Percentiles rank a stretch among this genome's conserved stretches.
Conservation (phyloP, 257 asterid species). For the Apocynum venetum region DNA sequence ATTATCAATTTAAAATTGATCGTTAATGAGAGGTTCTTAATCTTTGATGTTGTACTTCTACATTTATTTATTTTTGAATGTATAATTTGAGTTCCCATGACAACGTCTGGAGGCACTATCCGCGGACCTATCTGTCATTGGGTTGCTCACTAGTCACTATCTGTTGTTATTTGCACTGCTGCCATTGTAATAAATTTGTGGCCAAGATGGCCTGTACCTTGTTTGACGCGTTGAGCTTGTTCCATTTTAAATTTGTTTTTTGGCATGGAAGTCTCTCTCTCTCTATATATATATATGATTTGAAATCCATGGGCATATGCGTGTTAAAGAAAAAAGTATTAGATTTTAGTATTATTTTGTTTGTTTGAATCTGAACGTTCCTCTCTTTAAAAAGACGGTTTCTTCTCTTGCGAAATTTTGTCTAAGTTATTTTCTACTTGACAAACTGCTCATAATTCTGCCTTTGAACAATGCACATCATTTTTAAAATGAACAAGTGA, state of each 20-base stretch:
- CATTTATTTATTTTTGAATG: not conserved
- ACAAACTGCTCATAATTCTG: not conserved
- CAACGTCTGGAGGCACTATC: not conserved
- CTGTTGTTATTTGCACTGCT: not conserved
- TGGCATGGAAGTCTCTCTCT: not conserved
- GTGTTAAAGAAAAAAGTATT: not conserved
- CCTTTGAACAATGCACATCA: not conserved
- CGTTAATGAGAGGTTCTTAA: not conserved
- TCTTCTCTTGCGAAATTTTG: too few species aligned
- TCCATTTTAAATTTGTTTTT: not conserved
- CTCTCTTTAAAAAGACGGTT: too few species aligned
- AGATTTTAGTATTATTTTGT: not conserved
- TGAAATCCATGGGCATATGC: not conserved
- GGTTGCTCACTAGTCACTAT: too few species aligned
- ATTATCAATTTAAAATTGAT: not conserved
- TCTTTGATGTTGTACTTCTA: not conserved
- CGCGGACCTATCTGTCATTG: too few species aligned
- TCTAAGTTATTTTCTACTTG: too few species aligned
- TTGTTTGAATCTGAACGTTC: too few species aligned
- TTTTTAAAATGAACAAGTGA: not conserved
- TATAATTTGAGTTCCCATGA: not conserved
- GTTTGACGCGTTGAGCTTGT: too few species aligned
- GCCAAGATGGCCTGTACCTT: not conserved
- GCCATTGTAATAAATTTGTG: not conserved
- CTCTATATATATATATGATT: too few species aligned